Conservation (phyloP, 305 asterid genomes). For the Fraxinus sp. region DNA sequence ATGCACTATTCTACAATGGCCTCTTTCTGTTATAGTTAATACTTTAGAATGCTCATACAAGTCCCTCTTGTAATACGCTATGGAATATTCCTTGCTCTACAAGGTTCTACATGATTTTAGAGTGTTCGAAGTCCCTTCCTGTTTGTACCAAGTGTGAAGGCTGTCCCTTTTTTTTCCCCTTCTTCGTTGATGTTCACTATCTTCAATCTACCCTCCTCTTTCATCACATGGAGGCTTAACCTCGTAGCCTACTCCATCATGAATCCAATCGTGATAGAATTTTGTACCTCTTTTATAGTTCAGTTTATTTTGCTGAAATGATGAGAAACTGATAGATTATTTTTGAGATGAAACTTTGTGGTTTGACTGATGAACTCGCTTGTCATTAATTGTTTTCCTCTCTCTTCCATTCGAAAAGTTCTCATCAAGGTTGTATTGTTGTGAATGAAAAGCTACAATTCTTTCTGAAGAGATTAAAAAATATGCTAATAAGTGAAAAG, state of each 20-base stretch:
- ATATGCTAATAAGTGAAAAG: neutral
- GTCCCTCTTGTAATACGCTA: neutral
- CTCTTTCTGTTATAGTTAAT: neutral
- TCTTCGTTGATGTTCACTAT: neutral
- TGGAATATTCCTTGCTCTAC: neutral
- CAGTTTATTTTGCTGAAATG: neutral
- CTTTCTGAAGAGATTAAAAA: neutral
- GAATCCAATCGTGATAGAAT: neutral
- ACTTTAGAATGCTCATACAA: neutral
- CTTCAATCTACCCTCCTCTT: neutral
- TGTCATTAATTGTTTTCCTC: neutral
- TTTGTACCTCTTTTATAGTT: neutral
- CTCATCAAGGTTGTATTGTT: neutral
- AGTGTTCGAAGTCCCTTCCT: neutral
- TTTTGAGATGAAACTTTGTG: neutral
- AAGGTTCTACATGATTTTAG: neutral
- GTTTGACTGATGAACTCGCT: neutral
- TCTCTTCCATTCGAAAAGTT: neutral
- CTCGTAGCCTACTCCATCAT: neutral
- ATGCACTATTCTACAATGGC: neutral
- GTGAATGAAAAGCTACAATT: neutral
- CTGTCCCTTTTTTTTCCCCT: neutral
- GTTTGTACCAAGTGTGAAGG: neutral
- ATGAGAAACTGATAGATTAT: neutral
- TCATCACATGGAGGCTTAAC: neutral